Base-by-base conservation (phyloP, 208 protist genomes). In the Trichomonas tenax region DNA sequence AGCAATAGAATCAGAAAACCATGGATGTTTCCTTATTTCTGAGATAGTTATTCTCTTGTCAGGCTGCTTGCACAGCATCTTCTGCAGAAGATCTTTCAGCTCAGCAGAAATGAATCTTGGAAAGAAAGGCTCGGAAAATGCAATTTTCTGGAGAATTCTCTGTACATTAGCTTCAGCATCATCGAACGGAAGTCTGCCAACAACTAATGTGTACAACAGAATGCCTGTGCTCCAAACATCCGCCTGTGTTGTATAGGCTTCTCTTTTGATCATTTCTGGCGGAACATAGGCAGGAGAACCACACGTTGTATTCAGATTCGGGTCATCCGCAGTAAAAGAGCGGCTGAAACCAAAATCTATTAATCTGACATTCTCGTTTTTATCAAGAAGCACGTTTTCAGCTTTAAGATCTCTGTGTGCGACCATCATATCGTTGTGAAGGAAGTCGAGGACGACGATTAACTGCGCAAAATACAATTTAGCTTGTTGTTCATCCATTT, bases 261-360 rank as follows among this genome's bases (percentile, higher is more conserved):
- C 63, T 46, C 84, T 34, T n/a, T 96, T 95, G 63, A 96, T 96
- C 96, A 96, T 93, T 36, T 96, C 96, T 26, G 96, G 96, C 0
- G 96, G 82, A 44, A 81, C 89, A 36, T 96, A 96, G 1, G 96
- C 72, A 48, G 96, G 82, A 26, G 96, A 96, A 49, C 96, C 96
- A 45, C 96, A 96, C 45, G 82, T 45, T 82, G 96, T 96, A 14
- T 36, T 58, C n/a, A 96, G 44, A 45, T 96, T 41, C 31, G 82
- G 82, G 21, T 36, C 31, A 41, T 48, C 84, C 40, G 82, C 36
- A 34, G 95, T 96, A 44, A 82, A 93, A 26, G 17, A 49, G 44
- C 96, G 96, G 41, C 44, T 82, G 31, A 96, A 45, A 8, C 96
- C 96, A 49, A 96, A 96, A 81, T 96, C 96, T n/a, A 95, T 95